Base-by-base conservation (phyloP, 768 basidiomycete species). In the Austroboletus eburneus region DNA sequence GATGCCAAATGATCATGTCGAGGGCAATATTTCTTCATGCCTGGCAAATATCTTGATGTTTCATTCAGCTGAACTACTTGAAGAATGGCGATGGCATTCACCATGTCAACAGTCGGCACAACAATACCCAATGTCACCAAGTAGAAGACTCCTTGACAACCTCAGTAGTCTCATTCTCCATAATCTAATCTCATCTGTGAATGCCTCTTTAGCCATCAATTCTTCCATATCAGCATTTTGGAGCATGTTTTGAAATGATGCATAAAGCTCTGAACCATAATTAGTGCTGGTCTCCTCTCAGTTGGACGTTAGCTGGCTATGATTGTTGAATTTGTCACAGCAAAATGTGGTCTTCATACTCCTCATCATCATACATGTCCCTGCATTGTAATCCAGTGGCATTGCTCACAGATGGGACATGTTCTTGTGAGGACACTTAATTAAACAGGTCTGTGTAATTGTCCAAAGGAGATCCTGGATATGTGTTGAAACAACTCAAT, bases 11-110 rank as follows among this genome's bases (percentile, higher is more conserved):
- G 68, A 99, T 72, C 48, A 99, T 67, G 67, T 98, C 97, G 60
- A 97, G 78, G 3, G 91, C 90, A 2, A 97, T 98, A 69, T 98
- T 96, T 48, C 95, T 74, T 96, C 96, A 99, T 2, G 96, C 96
- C 66, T 97, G 92, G 21, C 87, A 81, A 20, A 99, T 76, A 58
- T 99, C 96, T 52, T 85, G 65, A 7, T 94, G 85, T 70, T 97
- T 96, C 93, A 97, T 96, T 23, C 90, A 77, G 1, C 95, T 93
- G 44, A 90, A 51, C 62, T 78, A 82, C 9, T 67, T 73, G 35
- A 99, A 69, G 42, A 83, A 66, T 3, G 75, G 76, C 12, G 76
- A 81, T 0, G 95, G 96, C 5, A 92, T 68, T 91, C 91, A 98
- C 73, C 78, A 99, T 1, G 96, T 99, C 42, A 97, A 71, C 14